phyloP scores from a whole-genome alignment of 2,329 filamentous ascomycete species.

The Fusarium sp. region DNA sequence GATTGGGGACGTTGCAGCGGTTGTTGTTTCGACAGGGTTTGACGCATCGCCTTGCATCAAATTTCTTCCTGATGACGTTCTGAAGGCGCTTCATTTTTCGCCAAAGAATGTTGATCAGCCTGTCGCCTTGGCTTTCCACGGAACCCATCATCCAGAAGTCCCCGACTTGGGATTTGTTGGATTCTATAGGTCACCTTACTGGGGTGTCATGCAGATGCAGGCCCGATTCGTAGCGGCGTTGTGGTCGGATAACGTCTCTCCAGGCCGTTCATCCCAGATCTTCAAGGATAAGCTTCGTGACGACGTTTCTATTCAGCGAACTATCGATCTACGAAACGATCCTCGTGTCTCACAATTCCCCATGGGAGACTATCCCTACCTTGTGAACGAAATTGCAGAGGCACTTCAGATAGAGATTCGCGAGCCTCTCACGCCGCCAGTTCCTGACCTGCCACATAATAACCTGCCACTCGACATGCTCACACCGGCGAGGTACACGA shows the following conservation, averaged over 20 bases:
- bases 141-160: constrained; percentile 72
- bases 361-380: constrained; percentile 84
- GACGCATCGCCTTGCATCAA: constrained; percentile 74
- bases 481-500: constrained; percentile 70
- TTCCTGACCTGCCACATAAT: constrained; percentile 58
- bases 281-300: constrained; percentile 60
- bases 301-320: constrained; percentile 63
- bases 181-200: constrained; percentile 88
- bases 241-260: constrained; percentile 63
- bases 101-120: constrained; percentile 70
- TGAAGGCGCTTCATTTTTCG: constrained; percentile 71
- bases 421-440: constrained; percentile 47
- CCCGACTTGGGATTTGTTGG: constrained; percentile 83
- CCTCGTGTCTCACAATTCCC: constrained; percentile 78
- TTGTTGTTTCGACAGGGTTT: constrained; percentile 85
- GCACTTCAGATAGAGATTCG: constrained; percentile 68
- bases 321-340: constrained; percentile 67
- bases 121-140: constrained; percentile 77
- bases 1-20: constrained; percentile 72
- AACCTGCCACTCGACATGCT: constrained; percentile 66
- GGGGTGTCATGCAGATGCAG: constrained; percentile 92
- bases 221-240: constrained; percentile 75
- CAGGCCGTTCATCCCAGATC: constrained; percentile 42
- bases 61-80: constrained; percentile 73
- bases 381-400: constrained; percentile 79